Evolutionary conservation across 805 yeast genomes (phyloP).

Genomic region (Candida ortonii): DNA sequence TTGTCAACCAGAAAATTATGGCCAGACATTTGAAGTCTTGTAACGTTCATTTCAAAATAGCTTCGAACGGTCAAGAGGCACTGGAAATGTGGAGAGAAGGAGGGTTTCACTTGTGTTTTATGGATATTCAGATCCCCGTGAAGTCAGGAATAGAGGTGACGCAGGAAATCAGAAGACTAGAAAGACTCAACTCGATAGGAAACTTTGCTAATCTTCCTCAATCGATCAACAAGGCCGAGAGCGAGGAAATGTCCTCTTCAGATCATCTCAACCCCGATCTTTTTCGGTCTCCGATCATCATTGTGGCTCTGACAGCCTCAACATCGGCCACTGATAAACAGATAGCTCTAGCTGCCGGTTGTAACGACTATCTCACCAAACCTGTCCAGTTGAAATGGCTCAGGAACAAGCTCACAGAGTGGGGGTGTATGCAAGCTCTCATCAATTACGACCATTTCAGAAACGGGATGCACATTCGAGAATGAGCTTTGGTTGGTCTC

Average conservation of each 20-base stretch:
- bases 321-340: slow-evolving; percentile 81
- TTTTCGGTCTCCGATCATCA: slow-evolving; percentile 94
- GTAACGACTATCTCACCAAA: slow-evolving; percentile 93
- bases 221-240: slow-evolving; percentile 9
- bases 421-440: slow-evolving; percentile 99
- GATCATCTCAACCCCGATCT: slow-evolving; percentile 57
- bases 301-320: slow-evolving; percentile 94
- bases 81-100: slow-evolving; percentile 92
- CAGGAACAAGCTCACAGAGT: slow-evolving; percentile 87
- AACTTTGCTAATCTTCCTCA: slow-evolving; percentile 35
- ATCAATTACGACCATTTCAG: slow-evolving; percentile 95
- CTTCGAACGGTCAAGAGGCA: slow-evolving; percentile 93
- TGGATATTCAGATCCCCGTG: slow-evolving; percentile 97
- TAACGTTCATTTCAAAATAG: slow-evolving; percentile 78
- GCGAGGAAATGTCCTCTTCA: slow-evolving; percentile 28
- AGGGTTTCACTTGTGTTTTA: slow-evolving; percentile 88
- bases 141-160: slow-evolving; percentile 96
- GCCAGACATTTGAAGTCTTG: slow-evolving; percentile 85
- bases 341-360: slow-evolving; percentile 93
- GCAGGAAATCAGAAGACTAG: slow-evolving; percentile 82
- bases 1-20: slow-evolving; percentile 87
- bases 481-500: slow-evolving; percentile 1
- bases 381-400: slow-evolving; percentile 96
- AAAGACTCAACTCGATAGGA: slow-evolving; percentile 77
- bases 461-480: slow-evolving; percentile 31